These are phyloP conservation scores for Tylopilus vinaceipallidus DNA, from an alignment of 768 basidiomycete genomes.

Conservation along the genomic window DNA sequence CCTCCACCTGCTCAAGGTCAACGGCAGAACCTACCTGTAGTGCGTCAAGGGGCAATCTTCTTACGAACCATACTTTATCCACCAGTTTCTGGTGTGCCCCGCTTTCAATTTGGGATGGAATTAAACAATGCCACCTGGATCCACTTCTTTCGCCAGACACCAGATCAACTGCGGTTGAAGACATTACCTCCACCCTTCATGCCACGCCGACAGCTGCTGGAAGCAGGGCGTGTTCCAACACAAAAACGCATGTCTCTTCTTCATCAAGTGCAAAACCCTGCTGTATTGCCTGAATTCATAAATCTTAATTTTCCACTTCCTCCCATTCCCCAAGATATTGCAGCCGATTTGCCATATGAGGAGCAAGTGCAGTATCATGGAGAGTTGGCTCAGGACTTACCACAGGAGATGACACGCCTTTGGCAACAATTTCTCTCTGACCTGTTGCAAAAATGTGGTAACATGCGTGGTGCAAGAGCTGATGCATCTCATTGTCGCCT, in stretches of 20 bases:
- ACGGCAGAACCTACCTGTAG: background rate
- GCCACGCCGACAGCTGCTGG: background rate
- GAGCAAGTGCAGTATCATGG: background rate
- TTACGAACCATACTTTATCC: background rate
- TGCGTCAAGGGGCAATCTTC: slow-evolving; percentile 3
- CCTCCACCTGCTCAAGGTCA: background rate
- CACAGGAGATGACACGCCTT: background rate
- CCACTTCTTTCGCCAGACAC: background rate
- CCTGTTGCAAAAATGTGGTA: slow-evolving; percentile 2
- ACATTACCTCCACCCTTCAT: slow-evolving; percentile 1
- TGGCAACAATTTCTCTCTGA: slow-evolving; percentile 4
- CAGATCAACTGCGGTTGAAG: background rate
- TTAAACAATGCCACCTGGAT: background rate
- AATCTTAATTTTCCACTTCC: background rate
- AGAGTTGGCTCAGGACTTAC: background rate
- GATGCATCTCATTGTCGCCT: slow-evolving; percentile 1
- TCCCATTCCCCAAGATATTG: background rate
- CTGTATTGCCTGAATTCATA: background rate
- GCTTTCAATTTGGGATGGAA: background rate
- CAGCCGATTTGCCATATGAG: slow-evolving; percentile 1
- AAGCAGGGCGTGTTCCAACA: background rate
- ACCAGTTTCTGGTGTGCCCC: background rate
- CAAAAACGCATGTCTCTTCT: slow-evolving; percentile 1
- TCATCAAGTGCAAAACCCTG: background rate
- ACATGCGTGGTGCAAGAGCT: background rate